Base-by-base conservation (phyloP, 768 basidiomycete genomes). In the Collybia sp. region DNA sequence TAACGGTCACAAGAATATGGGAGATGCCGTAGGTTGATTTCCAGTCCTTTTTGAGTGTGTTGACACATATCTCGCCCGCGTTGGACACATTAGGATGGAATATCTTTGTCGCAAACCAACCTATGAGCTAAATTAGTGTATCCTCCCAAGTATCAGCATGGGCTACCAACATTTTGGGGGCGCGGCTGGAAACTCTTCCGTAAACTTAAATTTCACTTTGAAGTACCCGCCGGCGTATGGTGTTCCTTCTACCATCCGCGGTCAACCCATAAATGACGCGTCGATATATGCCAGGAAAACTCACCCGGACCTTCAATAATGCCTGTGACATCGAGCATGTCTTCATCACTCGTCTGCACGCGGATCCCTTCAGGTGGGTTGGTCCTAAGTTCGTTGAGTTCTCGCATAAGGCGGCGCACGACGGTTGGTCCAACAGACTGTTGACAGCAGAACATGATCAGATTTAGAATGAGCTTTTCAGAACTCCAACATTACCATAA, bases 1-100 rank as follows among this genome's bases (percentile, higher is more conserved):
- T 94, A 53, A 97, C 85, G 20, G 92, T 94, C 47, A 92, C 84
- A 12, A 95, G 77, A 48, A 95, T 95, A 62, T 94, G 91, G 12
- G 74, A 80, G 25, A 98, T 92, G 41, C 94, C 94, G 56, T 91
- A 94, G 11, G 83, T 79, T 17, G 88, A 77, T 62, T 93, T 88
- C 94, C 94, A 97, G 58, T 95, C 93, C 64, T 96, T 95, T 76
- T 96, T 97, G 18, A 97, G 70, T 6, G 93, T 97, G 69, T 94
- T 95, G 12, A 97, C 93, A 62, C 93, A 97, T 54, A 97, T 97
- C 66, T 96, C 93, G 12, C 93, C 93, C 0, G 79, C 64, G 30
- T 78, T 75, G 0, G 93, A 94, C 34, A 98, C 92, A 57, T 98
- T 98, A 0, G 95, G 94, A 58, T 97, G 94, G 66, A 97, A 97